Percentiles rank a stretch among this genome's conserved stretches.
These are phyloP conservation scores for Neurospora hispaniola DNA, from an alignment of 495 filamentous ascomycete genomes.

Conservation along the genomic window DNA sequence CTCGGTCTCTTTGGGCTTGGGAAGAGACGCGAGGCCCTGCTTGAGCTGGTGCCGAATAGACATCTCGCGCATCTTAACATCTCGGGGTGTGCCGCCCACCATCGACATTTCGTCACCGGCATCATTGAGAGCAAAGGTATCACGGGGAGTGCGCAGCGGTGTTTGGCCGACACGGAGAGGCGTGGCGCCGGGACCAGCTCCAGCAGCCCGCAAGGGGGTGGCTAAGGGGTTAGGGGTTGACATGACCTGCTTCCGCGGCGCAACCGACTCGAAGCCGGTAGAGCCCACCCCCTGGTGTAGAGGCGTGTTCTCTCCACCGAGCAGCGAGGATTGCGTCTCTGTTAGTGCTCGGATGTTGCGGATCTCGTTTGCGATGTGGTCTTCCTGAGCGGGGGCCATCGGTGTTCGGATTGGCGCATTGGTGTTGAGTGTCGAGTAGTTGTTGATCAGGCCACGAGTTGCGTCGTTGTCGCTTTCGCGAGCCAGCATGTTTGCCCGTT, in stretches of 20 bases:
- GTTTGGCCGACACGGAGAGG: slow-evolving; percentile 68
- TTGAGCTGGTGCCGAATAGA: slow-evolving; percentile 60
- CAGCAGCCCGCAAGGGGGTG: slow-evolving; percentile 70
- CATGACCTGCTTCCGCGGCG: slow-evolving; percentile 68
- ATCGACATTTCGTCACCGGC: slow-evolving; percentile 53
- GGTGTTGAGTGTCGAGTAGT: slow-evolving; percentile 70
- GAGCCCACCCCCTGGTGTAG: slow-evolving; percentile 70
- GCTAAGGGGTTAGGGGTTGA: slow-evolving; percentile 92
- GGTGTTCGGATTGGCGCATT: slow-evolving; percentile 87
- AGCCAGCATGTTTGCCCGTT: slow-evolving; percentile 68
- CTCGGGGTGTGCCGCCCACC: slow-evolving; percentile 65
- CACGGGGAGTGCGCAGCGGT: slow-evolving; percentile 82
- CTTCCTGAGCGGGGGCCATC: slow-evolving; percentile 79
- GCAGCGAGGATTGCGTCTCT: slow-evolving; percentile 87
- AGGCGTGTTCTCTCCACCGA: slow-evolving; percentile 90
- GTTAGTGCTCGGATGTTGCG: slow-evolving; percentile 87
- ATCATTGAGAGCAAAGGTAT: slow-evolving; percentile 77
- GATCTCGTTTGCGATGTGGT: slow-evolving; percentile 93
- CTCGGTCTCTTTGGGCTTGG: slow-evolving; percentile 83
- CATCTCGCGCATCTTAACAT: slow-evolving; percentile 64
- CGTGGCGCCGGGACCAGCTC: slow-evolving; percentile 60
- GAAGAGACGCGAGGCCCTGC: slow-evolving; percentile 66
- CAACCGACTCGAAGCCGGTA: slow-evolving; percentile 80
- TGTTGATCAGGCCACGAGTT: slow-evolving; percentile 74
- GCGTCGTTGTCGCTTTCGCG: slow-evolving; percentile 73